These are phyloP conservation scores for Paratrypanosoma confusum DNA, from an alignment of 208 protist species.

Conservation along the genomic window DNA sequence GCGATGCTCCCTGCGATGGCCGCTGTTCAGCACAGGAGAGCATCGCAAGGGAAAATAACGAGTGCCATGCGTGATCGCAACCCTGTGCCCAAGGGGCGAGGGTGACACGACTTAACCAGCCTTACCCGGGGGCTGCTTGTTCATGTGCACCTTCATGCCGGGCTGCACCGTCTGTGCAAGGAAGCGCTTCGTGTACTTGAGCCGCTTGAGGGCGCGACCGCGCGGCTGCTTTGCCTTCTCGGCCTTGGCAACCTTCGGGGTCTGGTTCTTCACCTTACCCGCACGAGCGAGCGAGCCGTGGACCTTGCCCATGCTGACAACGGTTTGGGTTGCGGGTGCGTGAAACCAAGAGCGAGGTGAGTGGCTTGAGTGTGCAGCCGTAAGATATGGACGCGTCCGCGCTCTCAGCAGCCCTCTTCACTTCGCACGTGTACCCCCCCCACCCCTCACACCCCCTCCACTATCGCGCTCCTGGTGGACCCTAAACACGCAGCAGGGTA, in stretches of 20 bases:
- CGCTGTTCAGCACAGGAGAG: not conserved
- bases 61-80: not conserved
- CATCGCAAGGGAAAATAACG: not conserved
- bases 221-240: constrained; percentile 93
- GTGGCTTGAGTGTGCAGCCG: no score
- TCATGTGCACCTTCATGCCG: constrained; percentile 90
- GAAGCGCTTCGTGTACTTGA: constrained; percentile 97
- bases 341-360: no score
- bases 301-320: constrained; percentile 92
- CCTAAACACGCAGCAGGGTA: no score
- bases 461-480: no score
- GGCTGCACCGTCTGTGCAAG: constrained; percentile 87
- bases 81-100: not conserved
- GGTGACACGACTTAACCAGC: constrained; percentile 42
- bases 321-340: not conserved
- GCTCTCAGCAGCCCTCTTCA: no score
- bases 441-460: no score
- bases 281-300: constrained; percentile 97
- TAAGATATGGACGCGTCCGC: no score
- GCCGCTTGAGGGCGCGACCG: constrained; percentile 95
- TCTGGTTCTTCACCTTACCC: constrained; percentile 98
- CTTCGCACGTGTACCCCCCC: no score
- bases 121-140: constrained; percentile 87
- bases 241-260: constrained; percentile 93
- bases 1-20: no score